phyloP scores from a whole-genome alignment of 1,284 basidiomycete genomes.

The Sanghuangporus baumii region DNA sequence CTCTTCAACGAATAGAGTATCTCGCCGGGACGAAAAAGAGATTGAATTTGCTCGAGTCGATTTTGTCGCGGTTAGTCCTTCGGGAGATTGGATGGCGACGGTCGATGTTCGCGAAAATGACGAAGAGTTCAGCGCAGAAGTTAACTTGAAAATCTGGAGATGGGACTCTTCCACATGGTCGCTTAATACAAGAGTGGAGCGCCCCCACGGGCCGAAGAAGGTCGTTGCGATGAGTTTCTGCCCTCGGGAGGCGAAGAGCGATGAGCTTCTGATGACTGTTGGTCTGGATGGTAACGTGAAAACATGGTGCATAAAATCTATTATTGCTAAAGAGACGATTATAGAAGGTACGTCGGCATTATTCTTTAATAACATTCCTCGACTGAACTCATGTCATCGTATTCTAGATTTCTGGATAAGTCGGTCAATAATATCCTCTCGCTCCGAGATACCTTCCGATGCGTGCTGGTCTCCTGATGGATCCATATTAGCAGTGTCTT shows the following conservation, averaged over 20 bases:
- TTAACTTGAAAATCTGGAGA: constrained; percentile 87
- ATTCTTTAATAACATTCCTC: neutral
- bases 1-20: constrained; percentile 89
- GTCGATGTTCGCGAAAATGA: constrained; percentile 74
- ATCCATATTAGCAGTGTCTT: constrained; percentile 77
- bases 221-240: constrained; percentile 73
- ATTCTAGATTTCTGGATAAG: constrained; percentile 70
- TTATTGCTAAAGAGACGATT: constrained; percentile 37
- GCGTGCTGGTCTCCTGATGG: constrained; percentile 82
- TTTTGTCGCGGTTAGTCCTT: constrained; percentile 57
- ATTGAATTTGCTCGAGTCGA: constrained; percentile 79
- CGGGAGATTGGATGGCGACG: constrained; percentile 92
- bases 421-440: constrained; percentile 67
- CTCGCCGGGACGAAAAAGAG: constrained; percentile 74
- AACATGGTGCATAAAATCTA: constrained; percentile 57
- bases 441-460: constrained; percentile 58
- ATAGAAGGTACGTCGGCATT: constrained; percentile 41
- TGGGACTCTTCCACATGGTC: constrained; percentile 59
- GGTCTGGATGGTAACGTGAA: constrained; percentile 69
- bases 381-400: neutral
- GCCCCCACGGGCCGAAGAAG: constrained; percentile 70
- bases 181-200: constrained; percentile 85
- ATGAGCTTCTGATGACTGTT: constrained; percentile 55
- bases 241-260: constrained; percentile 32
- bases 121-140: constrained; percentile 57